Evolutionary conservation across 768 basidiomycete genomes (phyloP).

Genomic region (Trametes maxima): DNA sequence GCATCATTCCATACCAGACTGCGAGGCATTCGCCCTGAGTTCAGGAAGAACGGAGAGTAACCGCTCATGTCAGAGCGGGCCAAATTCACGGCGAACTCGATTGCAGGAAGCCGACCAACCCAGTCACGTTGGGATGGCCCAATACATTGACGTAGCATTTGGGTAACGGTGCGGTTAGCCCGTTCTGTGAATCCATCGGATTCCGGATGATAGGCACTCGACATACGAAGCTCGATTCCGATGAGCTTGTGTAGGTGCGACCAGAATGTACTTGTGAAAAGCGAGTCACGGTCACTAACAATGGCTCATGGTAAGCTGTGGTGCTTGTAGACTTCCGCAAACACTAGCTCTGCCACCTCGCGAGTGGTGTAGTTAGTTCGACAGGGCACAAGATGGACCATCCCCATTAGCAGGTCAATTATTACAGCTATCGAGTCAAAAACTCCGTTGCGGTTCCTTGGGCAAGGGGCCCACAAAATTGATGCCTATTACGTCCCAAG

Average conservation of each 20-base stretch:
- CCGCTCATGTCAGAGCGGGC: constrained; percentile 34
- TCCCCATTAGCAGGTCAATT: constrained; percentile 26
- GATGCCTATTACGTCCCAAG: constrained; percentile 32
- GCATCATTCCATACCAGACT: constrained; percentile 32
- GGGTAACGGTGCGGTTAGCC: constrained; percentile 20
- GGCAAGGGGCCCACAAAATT: constrained; percentile 33
- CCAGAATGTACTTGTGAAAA: constrained; percentile 43
- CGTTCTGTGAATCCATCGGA: too few relatives aligned
- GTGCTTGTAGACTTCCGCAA: constrained; percentile 36
- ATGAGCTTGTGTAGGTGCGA: constrained; percentile 33
- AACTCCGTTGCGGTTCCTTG: constrained; percentile 23
- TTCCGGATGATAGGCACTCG: constrained; percentile 36
- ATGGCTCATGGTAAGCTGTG: constrained; percentile 44
- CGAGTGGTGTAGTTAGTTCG: constrained; percentile 31
- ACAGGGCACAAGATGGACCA: constrained; percentile 34
- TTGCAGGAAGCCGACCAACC: constrained; percentile 32
- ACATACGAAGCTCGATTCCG: constrained; percentile 38
- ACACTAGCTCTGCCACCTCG: constrained; percentile 40
- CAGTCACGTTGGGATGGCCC: constrained; percentile 30
- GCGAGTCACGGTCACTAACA: constrained; percentile 42
- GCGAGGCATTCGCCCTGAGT: constrained; percentile 23
- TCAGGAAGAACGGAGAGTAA: constrained; percentile 38
- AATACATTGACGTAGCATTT: constrained; percentile 18
- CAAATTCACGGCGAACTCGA: constrained; percentile 43
- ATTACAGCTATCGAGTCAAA: constrained; percentile 31